A percentile compares a stretch with the other conserved stretches of the same genome.
phyloP scores from a whole-genome alignment of 495 filamentous ascomycete species.

The Cercophora sp. region DNA sequence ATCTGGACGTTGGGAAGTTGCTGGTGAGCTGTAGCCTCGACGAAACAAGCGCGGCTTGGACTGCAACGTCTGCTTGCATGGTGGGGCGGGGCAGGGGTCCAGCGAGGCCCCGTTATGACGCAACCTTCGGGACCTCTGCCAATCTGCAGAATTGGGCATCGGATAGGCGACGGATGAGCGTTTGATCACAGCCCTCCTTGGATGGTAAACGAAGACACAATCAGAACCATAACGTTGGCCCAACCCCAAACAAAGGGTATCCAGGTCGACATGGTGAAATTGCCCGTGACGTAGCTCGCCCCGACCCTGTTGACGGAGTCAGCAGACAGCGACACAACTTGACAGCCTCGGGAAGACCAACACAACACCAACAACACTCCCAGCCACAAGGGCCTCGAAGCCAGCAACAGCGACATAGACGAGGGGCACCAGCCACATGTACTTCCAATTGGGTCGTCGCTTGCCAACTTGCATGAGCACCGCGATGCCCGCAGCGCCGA shows the following conservation, averaged over 20 bases:
- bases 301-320: conserved; percentile 59
- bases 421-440: conserved; percentile 72
- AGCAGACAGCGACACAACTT: conserved; percentile 16
- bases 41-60: not conserved
- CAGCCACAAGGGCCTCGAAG: conserved; percentile 77
- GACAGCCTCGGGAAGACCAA: too few species aligned
- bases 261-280: conserved; percentile 95
- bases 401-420: conserved; percentile 71
- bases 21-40: not conserved
- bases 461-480: conserved; percentile 64
- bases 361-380: conserved; percentile 86
- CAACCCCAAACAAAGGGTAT: conserved; percentile 92
- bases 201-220: conserved; percentile 90
- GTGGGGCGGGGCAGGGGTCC: not conserved
- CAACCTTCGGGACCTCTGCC: conserved; percentile 6
- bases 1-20: not conserved
- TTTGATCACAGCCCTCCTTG: conserved; percentile 93
- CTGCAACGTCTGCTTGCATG: too few species aligned
- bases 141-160: too few species aligned
- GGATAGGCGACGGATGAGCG: too few species aligned
- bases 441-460: conserved; percentile 58
- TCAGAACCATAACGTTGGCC: conserved; percentile 83
- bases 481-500: conserved; percentile 67
- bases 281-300: conserved; percentile 80
- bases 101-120: conserved; percentile 19